A percentile compares a stretch with the other conserved stretches of the same genome.
These are phyloP conservation scores for Dalbergia cochinchinensis DNA, from an alignment of 306 rosid genomes.

Conservation along the genomic window DNA sequence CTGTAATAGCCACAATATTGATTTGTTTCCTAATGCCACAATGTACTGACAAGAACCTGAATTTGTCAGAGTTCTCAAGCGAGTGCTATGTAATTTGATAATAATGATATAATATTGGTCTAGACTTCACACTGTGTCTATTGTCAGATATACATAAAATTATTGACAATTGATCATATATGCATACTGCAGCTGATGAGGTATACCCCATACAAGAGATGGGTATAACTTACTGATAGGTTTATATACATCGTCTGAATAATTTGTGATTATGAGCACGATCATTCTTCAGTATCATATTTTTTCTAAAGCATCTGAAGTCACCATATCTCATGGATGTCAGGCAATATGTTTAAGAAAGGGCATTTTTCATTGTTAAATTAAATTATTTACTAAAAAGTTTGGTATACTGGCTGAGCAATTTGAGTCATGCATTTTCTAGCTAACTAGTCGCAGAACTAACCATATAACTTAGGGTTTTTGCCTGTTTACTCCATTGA, in stretches of 20 bases:
- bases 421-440: slow-evolving; percentile 16
- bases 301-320: slow-evolving; percentile 2
- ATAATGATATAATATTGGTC: background rate
- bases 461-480: background rate
- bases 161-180: slow-evolving; percentile 13
- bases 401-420: slow-evolving; percentile 26
- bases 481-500: background rate
- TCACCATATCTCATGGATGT: background rate
- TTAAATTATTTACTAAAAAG: slow-evolving; percentile 19
- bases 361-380: background rate
- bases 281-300: slow-evolving; percentile 28
- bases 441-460: background rate
- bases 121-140: slow-evolving; percentile 11
- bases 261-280: slow-evolving; percentile 3
- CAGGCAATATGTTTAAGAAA: slow-evolving; percentile 9
- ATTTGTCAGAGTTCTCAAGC: slow-evolving; percentile 13
- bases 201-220: too few relatives aligned
- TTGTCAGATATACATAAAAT: background rate
- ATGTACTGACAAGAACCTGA: background rate
- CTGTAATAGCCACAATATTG: background rate
- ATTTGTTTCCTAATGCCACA: background rate
- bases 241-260: slow-evolving; percentile 10
- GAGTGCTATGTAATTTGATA: background rate
- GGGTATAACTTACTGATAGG: too few relatives aligned
- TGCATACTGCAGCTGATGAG: slow-evolving; percentile 8